Conservation (phyloP, 352 stramenopile species). For the Phytophthora litchii region DNA sequence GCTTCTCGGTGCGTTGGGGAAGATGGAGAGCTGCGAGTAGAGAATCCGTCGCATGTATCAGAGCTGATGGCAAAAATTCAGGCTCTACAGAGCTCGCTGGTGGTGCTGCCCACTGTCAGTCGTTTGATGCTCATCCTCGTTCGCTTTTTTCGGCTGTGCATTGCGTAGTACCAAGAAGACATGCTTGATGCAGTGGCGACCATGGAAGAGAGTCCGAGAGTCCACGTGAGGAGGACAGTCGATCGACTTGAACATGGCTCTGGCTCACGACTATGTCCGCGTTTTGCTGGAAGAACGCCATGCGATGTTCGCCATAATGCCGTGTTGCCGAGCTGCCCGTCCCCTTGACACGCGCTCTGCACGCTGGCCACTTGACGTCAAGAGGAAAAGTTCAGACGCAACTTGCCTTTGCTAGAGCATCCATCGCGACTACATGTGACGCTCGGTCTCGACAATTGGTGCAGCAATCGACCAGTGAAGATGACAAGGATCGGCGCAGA, state of each 20-base stretch:
- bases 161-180: background rate
- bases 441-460: constrained; percentile 13
- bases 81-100: too few relatives aligned
- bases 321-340: too few relatives aligned
- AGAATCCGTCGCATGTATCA: constrained; percentile 21
- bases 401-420: background rate
- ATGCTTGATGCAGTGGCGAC: background rate
- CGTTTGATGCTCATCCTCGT: constrained; percentile 4
- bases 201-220: constrained; percentile 8
- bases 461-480: background rate
- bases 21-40: background rate
- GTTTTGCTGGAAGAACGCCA: constrained; percentile 5
- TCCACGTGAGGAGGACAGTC: background rate
- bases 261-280: background rate
- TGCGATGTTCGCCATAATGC: background rate
- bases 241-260: constrained; percentile 4
- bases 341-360: too few relatives aligned
- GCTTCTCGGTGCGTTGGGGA: background rate
- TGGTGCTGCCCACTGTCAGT: constrained; percentile 13
- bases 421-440: constrained; percentile 6
- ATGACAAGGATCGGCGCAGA: constrained; percentile 9
- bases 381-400: constrained; percentile 5
- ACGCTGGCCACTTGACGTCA: constrained; percentile 26
- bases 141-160: constrained; percentile 3
- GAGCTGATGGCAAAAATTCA: constrained; percentile 22